Conservation (phyloP, 768 basidiomycete genomes). For the Russula sp. region DNA sequence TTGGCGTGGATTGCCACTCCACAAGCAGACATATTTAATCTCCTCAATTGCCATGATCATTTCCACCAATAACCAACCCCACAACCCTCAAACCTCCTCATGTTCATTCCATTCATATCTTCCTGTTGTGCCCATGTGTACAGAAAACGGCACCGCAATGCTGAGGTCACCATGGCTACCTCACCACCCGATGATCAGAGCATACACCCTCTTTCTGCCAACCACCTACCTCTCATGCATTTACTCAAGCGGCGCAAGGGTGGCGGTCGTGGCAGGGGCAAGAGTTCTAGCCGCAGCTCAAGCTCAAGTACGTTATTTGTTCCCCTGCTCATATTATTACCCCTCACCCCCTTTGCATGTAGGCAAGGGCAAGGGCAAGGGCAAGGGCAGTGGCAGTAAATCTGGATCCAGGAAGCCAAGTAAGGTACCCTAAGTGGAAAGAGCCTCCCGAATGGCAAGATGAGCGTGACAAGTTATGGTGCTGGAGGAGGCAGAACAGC, state of each 20-base stretch:
- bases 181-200: background rate
- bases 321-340: no score
- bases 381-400: slow-evolving; percentile 7
- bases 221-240: background rate
- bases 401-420: no score
- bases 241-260: slow-evolving; percentile 8
- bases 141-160: background rate
- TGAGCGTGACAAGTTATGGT: slow-evolving; percentile 22
- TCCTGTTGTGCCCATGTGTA: background rate
- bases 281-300: no score
- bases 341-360: background rate
- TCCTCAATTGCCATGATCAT: no score
- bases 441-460: slow-evolving; percentile 10
- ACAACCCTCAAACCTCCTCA: background rate
- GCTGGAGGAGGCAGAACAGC: slow-evolving; percentile 17
- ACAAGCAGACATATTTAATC: no score
- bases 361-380: background rate
- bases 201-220: background rate
- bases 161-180: no score
- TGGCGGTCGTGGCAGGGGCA: no score
- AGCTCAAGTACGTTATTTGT: background rate
- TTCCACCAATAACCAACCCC: background rate
- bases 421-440: no score
- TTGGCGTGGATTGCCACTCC: no score
- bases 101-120: slow-evolving; percentile 4